Percentiles rank a stretch among this genome's conserved stretches.
These are phyloP conservation scores for Plasmodium sp. DNA, from an alignment of 169 alveolate species.

Conservation along the genomic window DNA sequence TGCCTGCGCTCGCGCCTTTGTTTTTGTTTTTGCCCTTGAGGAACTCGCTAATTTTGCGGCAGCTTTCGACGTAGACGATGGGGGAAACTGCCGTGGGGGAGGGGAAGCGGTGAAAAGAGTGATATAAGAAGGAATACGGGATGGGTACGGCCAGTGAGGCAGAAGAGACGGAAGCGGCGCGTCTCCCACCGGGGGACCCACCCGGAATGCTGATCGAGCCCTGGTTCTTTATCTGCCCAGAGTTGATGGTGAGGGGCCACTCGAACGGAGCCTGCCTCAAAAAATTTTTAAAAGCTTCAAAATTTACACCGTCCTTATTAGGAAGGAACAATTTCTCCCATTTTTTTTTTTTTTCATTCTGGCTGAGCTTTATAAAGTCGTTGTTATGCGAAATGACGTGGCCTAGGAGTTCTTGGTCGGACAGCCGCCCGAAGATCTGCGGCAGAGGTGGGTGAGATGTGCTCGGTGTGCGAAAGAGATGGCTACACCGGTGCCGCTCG, in stretches of 20 bases:
- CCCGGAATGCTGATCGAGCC: constrained; percentile 70
- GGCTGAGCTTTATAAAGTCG: constrained; percentile 35
- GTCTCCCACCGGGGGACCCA: background rate
- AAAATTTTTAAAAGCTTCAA: constrained; percentile 23
- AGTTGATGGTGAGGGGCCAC: constrained; percentile 73
- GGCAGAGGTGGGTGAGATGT: background rate
- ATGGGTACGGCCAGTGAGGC: background rate
- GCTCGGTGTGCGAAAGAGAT: background rate
- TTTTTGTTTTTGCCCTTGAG: constrained; percentile 39
- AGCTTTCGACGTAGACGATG: constrained; percentile 64
- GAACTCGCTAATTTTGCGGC: constrained; percentile 65
- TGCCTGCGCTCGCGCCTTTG: background rate
- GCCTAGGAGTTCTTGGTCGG: constrained; percentile 59
- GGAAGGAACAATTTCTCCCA: constrained; percentile 58
- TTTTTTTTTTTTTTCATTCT: constrained; percentile 25
- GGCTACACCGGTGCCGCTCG: background rate
- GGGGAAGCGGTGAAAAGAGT: background rate
- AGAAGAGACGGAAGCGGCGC: background rate
- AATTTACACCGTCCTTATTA: constrained; percentile 11
- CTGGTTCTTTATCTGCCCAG: constrained; percentile 72
- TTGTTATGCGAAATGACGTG: constrained; percentile 72
- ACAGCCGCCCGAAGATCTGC: constrained; percentile 71
- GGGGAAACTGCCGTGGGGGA: constrained; percentile 29
- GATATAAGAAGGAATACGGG: background rate
- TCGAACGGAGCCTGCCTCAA: constrained; percentile 37